Evolutionary conservation across 2,329 filamentous ascomycete species (phyloP).

Genomic region (Penicillium brevicompactum): DNA sequence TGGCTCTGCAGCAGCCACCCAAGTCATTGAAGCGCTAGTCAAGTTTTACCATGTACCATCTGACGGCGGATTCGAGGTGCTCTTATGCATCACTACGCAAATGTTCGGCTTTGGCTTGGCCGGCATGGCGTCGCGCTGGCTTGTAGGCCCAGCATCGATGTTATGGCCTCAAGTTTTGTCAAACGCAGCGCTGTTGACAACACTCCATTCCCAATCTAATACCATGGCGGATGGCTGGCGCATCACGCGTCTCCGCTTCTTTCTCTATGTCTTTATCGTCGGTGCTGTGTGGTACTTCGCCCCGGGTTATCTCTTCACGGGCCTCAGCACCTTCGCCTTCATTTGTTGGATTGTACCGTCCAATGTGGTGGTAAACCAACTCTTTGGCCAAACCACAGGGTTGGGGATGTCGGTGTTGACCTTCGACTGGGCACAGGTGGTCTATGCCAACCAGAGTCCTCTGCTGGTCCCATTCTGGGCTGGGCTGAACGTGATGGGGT

Average conservation of each 20-base stretch:
- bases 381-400: slow-evolving; percentile 71
- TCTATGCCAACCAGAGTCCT: slow-evolving; percentile 68
- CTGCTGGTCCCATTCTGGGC: slow-evolving; percentile 64
- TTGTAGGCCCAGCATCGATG: slow-evolving; percentile 63
- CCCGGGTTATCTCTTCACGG: slow-evolving; percentile 69
- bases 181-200: slow-evolving; percentile 51
- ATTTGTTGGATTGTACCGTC: slow-evolving; percentile 71
- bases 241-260: slow-evolving; percentile 41
- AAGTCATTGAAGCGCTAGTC: slow-evolving; percentile 41
- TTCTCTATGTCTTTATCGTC: slow-evolving; percentile 36
- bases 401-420: slow-evolving; percentile 70
- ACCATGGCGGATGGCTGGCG: slow-evolving; percentile 45
- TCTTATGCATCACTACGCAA: slow-evolving; percentile 63
- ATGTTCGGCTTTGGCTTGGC: slow-evolving; percentile 67
- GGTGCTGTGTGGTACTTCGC: slow-evolving; percentile 42
- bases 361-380: slow-evolving; percentile 68
- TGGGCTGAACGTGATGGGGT: slow-evolving; percentile 46
- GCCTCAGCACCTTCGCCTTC: slow-evolving; percentile 69
- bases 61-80: slow-evolving; percentile 61
- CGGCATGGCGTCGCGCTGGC: slow-evolving; percentile 60
- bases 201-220: slow-evolving; percentile 38
- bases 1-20: slow-evolving; percentile 44
- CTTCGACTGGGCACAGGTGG: slow-evolving; percentile 74
- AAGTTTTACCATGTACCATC: slow-evolving; percentile 61
- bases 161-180: slow-evolving; percentile 63